Conservation (phyloP, 306 rosid genomes). For the Dryas octopetala region DNA sequence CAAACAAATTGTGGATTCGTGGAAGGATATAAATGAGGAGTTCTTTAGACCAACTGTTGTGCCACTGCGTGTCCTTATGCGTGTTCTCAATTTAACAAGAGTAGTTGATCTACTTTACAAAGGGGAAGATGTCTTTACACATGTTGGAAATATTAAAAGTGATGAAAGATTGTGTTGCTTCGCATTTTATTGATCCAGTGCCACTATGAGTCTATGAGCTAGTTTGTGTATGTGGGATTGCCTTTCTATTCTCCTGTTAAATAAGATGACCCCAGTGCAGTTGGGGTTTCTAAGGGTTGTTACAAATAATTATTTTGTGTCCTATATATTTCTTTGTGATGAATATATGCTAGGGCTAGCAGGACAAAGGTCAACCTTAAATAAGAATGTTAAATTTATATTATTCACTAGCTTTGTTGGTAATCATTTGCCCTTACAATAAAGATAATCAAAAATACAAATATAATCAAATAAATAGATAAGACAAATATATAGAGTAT, state of each 20-base stretch:
- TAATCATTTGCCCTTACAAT: no score
- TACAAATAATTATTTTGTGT: no score
- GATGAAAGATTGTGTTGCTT: background rate
- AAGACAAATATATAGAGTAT: no score
- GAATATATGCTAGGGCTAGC: no score
- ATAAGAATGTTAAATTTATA: no score
- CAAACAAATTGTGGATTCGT: background rate
- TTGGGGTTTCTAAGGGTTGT: no score
- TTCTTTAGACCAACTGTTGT: background rate
- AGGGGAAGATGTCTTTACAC: conserved; percentile 1
- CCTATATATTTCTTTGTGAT: no score
- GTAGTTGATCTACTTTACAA: background rate
- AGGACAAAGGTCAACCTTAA: no score
- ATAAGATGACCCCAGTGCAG: no score
- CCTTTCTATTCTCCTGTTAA: background rate
- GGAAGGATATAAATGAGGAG: conserved; percentile 18
- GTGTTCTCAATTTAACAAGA: background rate
- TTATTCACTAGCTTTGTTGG: no score
- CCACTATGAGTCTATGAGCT: background rate
- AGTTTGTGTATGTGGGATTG: background rate
- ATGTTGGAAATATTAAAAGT: conserved; percentile 2
- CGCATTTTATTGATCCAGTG: conserved; percentile 7
- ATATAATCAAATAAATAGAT: no score
- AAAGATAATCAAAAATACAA: no score
- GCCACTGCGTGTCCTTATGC: background rate